Evolutionary conservation across 2,329 filamentous ascomycete species (phyloP).

Genomic region (Epichloe glyceriae): DNA sequence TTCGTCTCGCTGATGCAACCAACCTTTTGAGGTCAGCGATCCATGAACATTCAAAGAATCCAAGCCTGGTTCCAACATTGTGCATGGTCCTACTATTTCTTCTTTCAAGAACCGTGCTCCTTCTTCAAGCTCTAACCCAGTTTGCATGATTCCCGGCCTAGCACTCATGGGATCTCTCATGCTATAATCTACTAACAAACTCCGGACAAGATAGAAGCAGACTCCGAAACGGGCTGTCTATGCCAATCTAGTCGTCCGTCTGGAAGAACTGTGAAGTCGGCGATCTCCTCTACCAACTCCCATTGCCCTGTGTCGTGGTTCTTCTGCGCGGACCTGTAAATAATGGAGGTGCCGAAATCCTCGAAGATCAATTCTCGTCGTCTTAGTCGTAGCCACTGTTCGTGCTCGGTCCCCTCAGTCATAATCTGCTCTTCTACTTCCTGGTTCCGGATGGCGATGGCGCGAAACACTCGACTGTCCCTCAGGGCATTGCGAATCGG

Average conservation of each 20-base stretch:
- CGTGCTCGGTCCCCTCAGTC: conserved; percentile 18
- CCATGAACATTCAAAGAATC: no score
- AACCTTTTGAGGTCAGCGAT: no score
- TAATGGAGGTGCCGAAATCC: conserved; percentile 22
- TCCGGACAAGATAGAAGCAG: conserved; percentile 18
- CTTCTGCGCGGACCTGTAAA: conserved; percentile 24
- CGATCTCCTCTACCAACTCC: conserved; percentile 26
- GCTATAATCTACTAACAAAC: conserved; percentile 10
- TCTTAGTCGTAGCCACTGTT: conserved; percentile 27
- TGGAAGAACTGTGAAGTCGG: conserved; percentile 16
- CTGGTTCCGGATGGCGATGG: conserved; percentile 25
- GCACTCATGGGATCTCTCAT: no score
- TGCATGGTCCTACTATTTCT: no score
- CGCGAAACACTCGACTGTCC: conserved; percentile 27
- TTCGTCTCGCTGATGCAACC: neutral
- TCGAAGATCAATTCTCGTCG: conserved; percentile 26
- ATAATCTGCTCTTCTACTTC: conserved; percentile 21
- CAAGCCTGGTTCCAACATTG: no score
- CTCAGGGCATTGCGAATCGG: conserved; percentile 31
- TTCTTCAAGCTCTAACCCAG: no score
- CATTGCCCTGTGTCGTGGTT: conserved; percentile 18
- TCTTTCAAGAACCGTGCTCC: no score
- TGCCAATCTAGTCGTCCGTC: conserved; percentile 23
- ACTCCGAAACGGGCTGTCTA: conserved; percentile 23
- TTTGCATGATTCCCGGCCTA: no score